A percentile compares a stretch with the other conserved stretches of the same genome.
phyloP scores from a whole-genome alignment of 495 filamentous ascomycete genomes.

The Lophiotrema nucula region DNA sequence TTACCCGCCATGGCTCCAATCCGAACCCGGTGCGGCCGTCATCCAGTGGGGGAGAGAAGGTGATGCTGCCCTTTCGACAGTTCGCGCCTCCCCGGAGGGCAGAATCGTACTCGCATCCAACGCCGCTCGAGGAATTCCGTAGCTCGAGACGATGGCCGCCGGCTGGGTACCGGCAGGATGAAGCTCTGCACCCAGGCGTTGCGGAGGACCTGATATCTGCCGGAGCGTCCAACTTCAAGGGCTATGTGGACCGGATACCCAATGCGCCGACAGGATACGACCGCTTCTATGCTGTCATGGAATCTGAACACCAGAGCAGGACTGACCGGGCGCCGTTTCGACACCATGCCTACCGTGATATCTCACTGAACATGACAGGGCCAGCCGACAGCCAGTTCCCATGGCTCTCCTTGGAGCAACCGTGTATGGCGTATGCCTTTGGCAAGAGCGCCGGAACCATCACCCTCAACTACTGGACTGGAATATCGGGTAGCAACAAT shows the following conservation, averaged over 20 bases:
- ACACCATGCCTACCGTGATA: conserved; percentile 34
- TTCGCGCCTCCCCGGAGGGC: conserved; percentile 19
- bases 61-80: conserved; percentile 21
- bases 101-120: conserved; percentile 31
- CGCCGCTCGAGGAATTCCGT: conserved; percentile 33
- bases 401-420: conserved; percentile 67
- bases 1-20: conserved; percentile 27
- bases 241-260: conserved; percentile 37
- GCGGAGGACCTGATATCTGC: conserved; percentile 38
- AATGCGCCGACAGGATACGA: conserved; percentile 33
- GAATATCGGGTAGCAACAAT: conserved; percentile 49
- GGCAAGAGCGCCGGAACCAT: conserved; percentile 59
- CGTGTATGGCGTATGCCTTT: conserved; percentile 60
- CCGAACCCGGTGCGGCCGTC: conserved; percentile 19
- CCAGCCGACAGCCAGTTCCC: conserved; percentile 44
- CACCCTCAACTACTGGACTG: conserved; percentile 59
- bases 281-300: conserved; percentile 39
- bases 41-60: conserved; percentile 25
- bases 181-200: conserved; percentile 27
- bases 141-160: conserved; percentile 37
- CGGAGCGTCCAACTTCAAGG: conserved; percentile 41
- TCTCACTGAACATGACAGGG: conserved; percentile 38
- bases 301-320: conserved; percentile 29
- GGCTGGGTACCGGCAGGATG: conserved; percentile 27
- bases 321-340: conserved; percentile 35